A percentile compares a stretch with the other conserved stretches of the same genome.
These are phyloP conservation scores for Talaromyces trachyspermus DNA, from an alignment of 495 filamentous ascomycete species.

Conservation along the genomic window DNA sequence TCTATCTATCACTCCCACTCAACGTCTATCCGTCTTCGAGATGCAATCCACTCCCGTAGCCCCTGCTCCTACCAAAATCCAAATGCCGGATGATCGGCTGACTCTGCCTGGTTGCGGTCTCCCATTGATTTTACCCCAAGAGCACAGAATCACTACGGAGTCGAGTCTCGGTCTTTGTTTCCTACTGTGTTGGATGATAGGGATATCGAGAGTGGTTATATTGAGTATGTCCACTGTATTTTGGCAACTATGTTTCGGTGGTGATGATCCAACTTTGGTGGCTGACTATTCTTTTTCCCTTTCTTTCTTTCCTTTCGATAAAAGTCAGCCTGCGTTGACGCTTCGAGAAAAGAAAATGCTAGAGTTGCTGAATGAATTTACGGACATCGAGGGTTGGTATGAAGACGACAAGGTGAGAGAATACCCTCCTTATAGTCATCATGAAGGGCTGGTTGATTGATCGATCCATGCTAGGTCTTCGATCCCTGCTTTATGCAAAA, in stretches of 20 bases:
- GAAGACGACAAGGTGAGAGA: slow-evolving; percentile 30
- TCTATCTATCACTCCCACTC: too few relatives aligned
- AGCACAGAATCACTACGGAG: slow-evolving; percentile 8
- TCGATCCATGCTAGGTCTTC: slow-evolving; percentile 21
- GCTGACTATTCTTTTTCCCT: too few relatives aligned
- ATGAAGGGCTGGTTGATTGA: too few relatives aligned
- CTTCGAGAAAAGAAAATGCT: slow-evolving; percentile 33
- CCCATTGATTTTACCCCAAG: slow-evolving; percentile 26
- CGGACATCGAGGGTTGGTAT: slow-evolving; percentile 46
- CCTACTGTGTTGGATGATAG: slow-evolving; percentile 24
- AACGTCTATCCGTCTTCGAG: not conserved
- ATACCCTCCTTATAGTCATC: too few relatives aligned
- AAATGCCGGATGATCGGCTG: not conserved
- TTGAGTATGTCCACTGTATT: slow-evolving; percentile 28
- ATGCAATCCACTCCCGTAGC: not conserved
- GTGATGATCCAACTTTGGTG: too few relatives aligned
- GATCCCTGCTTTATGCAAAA: slow-evolving; percentile 32
- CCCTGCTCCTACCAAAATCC: not conserved
- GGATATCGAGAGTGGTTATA: slow-evolving; percentile 27
- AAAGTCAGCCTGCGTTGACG: slow-evolving; percentile 12
- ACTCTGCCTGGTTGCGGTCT: slow-evolving; percentile 36
- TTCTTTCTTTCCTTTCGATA: too few relatives aligned
- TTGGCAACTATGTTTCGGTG: too few relatives aligned
- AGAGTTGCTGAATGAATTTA: slow-evolving; percentile 30
- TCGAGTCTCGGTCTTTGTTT: slow-evolving; percentile 22